Conservation (phyloP, 2,329 filamentous ascomycete genomes). For the Ambrosiella xylebori region DNA sequence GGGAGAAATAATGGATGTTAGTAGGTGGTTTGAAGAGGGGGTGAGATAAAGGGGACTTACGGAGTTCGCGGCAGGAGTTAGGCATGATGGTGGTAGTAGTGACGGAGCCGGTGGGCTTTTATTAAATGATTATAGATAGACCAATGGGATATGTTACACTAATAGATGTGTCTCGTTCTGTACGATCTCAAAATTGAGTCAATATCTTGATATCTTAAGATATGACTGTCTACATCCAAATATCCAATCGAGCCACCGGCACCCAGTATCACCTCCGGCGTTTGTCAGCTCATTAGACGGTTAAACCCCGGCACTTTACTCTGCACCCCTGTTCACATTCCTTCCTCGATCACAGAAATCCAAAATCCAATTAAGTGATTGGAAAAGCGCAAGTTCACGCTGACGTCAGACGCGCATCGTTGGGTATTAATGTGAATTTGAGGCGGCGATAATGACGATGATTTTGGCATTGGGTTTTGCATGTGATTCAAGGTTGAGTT, state of each 20-base stretch:
- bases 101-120: neutral
- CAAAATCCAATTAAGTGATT: neutral
- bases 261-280: neutral
- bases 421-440: neutral
- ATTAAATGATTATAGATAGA: neutral
- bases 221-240: neutral
- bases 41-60: constrained; percentile 39
- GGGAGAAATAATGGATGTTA: neutral
- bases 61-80: constrained; percentile 89
- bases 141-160: neutral
- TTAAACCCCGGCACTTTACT: neutral
- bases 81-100: constrained; percentile 45
- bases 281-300: neutral
- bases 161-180: neutral
- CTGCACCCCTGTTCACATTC: no score
- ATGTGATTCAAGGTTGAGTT: no score
- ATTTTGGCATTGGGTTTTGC: no score
- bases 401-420: neutral
- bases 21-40: neutral
- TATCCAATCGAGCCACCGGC: neutral
- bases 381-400: neutral
- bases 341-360: neutral
- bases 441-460: neutral
- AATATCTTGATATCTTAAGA: neutral
- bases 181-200: neutral